Percentiles rank a stretch among this genome's conserved stretches.
These are phyloP conservation scores for Flaveria linearis DNA, from an alignment of 129 eudicot species.

Conservation along the genomic window DNA sequence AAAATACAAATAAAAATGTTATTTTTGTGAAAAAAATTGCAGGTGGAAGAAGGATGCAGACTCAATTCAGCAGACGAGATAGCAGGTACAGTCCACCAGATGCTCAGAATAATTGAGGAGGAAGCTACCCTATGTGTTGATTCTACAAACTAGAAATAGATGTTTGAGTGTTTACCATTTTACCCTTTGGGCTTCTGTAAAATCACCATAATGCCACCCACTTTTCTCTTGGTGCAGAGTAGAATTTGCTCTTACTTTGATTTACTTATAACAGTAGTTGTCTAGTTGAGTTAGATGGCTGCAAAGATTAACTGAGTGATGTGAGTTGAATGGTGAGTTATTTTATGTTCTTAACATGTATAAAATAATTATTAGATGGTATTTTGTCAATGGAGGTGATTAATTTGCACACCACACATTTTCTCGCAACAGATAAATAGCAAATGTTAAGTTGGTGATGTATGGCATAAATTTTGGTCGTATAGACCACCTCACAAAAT, in stretches of 20 bases:
- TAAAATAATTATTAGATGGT: not conserved
- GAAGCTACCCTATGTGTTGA: conserved; percentile 58
- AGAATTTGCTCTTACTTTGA: conserved; percentile 27
- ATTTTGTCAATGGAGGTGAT: not conserved
- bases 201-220: conserved; percentile 36
- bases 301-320: conserved; percentile 25
- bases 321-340: conserved; percentile 29
- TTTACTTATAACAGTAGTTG: conserved; percentile 29
- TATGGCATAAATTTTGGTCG: not conserved
- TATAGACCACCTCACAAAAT: not conserved
- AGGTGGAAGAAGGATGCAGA: conserved; percentile 98
- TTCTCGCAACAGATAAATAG: not conserved
- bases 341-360: conserved; percentile 5
- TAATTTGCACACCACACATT: not conserved
- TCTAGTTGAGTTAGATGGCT: conserved; percentile 28
- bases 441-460: not conserved
- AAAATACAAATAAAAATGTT: not conserved
- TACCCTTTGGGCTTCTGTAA: conserved; percentile 24
- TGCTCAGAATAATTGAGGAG: conserved; percentile 95
- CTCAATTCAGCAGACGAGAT: conserved; percentile 89
- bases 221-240: conserved; percentile 2
- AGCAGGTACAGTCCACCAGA: conserved; percentile 92
- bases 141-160: conserved; percentile 43
- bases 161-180: conserved; percentile 34
- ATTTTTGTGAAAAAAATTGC: conserved; percentile 18